A percentile compares a stretch with the other conserved stretches of the same genome.
Conservation (phyloP, 2,329 filamentous ascomycete genomes). For the Emergomyces orientalis region DNA sequence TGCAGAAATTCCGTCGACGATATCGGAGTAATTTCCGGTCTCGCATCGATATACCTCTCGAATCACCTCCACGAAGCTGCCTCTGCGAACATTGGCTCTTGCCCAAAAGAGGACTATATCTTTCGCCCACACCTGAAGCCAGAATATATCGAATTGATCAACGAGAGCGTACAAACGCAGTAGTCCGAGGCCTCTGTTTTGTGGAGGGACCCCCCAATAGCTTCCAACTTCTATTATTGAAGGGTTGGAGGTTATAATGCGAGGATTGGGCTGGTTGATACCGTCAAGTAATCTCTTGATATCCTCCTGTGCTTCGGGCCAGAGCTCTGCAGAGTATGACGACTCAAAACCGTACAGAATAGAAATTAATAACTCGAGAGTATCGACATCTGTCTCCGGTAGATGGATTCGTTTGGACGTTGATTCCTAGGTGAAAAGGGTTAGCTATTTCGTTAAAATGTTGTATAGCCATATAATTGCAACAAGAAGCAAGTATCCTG, state of each 20-base stretch:
- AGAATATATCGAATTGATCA: not conserved
- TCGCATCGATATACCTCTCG: not conserved
- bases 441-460: not conserved
- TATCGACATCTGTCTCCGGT: not conserved
- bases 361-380: not conserved
- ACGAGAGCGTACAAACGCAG: constrained; percentile 1
- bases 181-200: not conserved
- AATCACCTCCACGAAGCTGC: not conserved
- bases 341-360: constrained; percentile 3
- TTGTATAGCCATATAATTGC: not conserved
- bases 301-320: not conserved
- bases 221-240: not conserved
- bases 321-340: not conserved
- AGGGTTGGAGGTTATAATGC: not conserved
- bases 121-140: not conserved
- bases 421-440: not conserved
- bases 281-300: not conserved
- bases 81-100: not conserved
- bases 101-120: not conserved
- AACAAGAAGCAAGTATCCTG: not conserved
- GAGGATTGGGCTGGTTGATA: not conserved
- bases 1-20: not conserved
- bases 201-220: not conserved
- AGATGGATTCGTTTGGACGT: not conserved
- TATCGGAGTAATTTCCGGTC: not conserved